Base-by-base conservation (phyloP, 2,329 filamentous ascomycete species). In the Fusarium sp. region DNA sequence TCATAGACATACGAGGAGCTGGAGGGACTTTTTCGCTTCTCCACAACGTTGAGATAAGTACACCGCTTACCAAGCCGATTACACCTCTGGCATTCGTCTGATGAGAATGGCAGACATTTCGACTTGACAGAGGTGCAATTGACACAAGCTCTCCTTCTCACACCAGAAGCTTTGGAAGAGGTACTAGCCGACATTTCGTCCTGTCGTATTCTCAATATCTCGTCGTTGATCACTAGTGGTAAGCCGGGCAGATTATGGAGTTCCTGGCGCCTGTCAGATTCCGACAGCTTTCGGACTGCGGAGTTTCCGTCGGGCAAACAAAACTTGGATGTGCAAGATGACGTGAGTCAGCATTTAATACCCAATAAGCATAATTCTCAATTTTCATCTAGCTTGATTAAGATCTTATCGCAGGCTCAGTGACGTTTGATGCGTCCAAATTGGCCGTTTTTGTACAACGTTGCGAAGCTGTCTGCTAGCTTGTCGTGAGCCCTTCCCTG, bases 101-200 rank as follows among this genome's bases (percentile, higher is more conserved):
- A n/a, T 12, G 63, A 69, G 22, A 72, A 55, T 28, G 69, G 69
- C 33, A 64, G 24, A 5, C 69, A 72, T 69, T 72, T 72, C 5
- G 69, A 72, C 26, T 72, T 72, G 28, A 63, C 69, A 18, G 63
- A 54, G 4, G 69, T 72, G 28, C 69, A 72, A 38, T 72, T 72
- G 4, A 72, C 56, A 39, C 69, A 72, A 14, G 69, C 69, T 39
- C 69, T 72, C 9, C 69, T 70, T 42, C 57, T 69, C 4, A 69
- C 44, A 26, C 69, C 52, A 13, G 57, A 33, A 17, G 26, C 6
- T 10, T 49, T 69, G 1, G 64, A 24, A 31, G 55, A 17, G 9
- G 12, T n/a, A 22, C 45, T 35, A n/a, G 64, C 20, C 3, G 48
- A 52, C 55, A 69, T 69, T 49, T 24, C 6, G 13, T 52, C 28